A percentile compares a stretch with the other conserved stretches of the same genome.
Conservation (phyloP, 2,329 filamentous ascomycete genomes). For the Canariomyces notabilis region DNA sequence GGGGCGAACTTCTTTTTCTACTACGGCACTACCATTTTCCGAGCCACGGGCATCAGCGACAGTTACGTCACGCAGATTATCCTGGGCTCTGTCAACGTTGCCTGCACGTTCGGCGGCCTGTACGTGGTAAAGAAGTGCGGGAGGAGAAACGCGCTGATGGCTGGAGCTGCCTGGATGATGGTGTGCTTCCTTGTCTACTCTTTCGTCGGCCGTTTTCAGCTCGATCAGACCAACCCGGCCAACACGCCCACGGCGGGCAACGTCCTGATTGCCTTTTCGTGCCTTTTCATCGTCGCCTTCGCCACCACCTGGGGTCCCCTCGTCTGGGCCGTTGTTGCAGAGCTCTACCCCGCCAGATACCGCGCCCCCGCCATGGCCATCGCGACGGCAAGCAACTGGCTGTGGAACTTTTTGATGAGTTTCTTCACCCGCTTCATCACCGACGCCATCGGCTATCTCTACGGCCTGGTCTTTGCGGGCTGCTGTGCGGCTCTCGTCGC, state of each 20-base stretch:
- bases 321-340: conserved; percentile 63
- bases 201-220: conserved; percentile 43
- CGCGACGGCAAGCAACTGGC: conserved; percentile 59
- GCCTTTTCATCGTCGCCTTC: conserved; percentile 70
- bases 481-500: conserved; percentile 61
- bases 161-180: conserved; percentile 65
- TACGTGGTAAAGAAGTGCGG: conserved; percentile 65
- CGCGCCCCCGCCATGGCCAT: conserved; percentile 57
- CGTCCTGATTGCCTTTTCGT: conserved; percentile 69
- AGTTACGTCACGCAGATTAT: conserved; percentile 66
- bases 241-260: conserved; percentile 55
- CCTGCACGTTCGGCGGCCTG: conserved; percentile 61
- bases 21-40: conserved; percentile 63
- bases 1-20: conserved; percentile 51
- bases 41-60: conserved; percentile 60
- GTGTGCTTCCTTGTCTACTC: conserved; percentile 63
- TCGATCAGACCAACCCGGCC: conserved; percentile 37
- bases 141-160: conserved; percentile 62
- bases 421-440: conserved; percentile 82
- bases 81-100: conserved; percentile 62
- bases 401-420: conserved; percentile 68
- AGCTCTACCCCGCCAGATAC: conserved; percentile 61
- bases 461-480: conserved; percentile 71
- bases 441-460: conserved; percentile 62
- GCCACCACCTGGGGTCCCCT: conserved; percentile 66